Percentiles rank a stretch among this genome's conserved stretches.
These are phyloP conservation scores for Hypoxylon sp. DNA, from an alignment of 2,329 filamentous ascomycete species.

Conservation along the genomic window DNA sequence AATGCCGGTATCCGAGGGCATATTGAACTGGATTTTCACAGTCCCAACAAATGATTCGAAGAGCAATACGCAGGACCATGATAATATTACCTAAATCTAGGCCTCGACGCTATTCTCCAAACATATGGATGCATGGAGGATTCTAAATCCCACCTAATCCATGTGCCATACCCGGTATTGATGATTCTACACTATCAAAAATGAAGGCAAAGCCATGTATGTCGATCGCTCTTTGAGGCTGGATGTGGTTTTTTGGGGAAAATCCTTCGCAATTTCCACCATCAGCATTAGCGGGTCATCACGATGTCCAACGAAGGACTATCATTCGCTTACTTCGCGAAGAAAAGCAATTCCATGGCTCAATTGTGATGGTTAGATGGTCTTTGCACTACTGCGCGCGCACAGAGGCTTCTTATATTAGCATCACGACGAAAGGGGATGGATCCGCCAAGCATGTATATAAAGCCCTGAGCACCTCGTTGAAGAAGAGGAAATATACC, in stretches of 20 bases:
- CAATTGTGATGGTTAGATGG: conserved; percentile 18
- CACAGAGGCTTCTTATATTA: conserved; percentile 1
- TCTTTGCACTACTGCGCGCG: not conserved
- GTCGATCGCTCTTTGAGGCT: conserved; percentile 8
- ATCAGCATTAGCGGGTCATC: conserved; percentile 23
- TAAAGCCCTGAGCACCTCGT: conserved; percentile 26
- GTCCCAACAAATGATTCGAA: not conserved
- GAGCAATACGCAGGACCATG: too few relatives aligned
- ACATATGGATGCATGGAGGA: conserved; percentile 1
- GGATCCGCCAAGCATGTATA: conserved; percentile 31
- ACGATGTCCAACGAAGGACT: conserved; percentile 8
- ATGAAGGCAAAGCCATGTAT: conserved; percentile 2
- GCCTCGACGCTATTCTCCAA: not conserved
- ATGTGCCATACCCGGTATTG: not conserved
- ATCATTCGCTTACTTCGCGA: conserved; percentile 8
- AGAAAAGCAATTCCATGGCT: conserved; percentile 23
- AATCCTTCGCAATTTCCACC: conserved; percentile 37
- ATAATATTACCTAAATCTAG: too few relatives aligned
- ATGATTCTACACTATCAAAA: conserved; percentile 13
- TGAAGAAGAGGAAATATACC: conserved; percentile 12
- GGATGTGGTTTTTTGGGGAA: conserved; percentile 12
- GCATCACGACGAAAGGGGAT: conserved; percentile 11
- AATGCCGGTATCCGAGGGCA: conserved; percentile 6
- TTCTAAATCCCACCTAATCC: conserved; percentile 27
- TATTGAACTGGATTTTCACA: conserved; percentile 10